Percentiles rank a stretch among this genome's conserved stretches.
phyloP scores from a whole-genome alignment of 2,329 filamentous ascomycete genomes.

The Colletotrichum costaricense region DNA sequence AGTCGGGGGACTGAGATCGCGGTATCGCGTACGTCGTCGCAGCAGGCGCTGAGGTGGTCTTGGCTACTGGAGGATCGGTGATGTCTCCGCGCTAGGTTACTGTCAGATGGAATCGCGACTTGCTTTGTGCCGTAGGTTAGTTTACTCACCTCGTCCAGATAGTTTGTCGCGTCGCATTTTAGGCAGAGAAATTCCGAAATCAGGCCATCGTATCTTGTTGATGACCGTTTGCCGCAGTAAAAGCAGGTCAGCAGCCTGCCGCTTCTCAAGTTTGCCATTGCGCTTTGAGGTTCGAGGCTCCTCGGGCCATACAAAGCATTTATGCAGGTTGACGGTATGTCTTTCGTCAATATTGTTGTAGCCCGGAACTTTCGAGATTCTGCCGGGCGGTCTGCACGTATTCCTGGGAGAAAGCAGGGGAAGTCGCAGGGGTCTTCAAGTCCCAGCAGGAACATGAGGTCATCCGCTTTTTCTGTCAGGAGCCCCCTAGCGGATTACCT shows the following conservation, averaged over 20 bases:
- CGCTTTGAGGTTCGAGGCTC: conserved; percentile 11
- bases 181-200: conserved; percentile 78
- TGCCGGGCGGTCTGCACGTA: conserved; percentile 47
- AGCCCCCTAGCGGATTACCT: conserved; percentile 10
- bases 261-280: conserved; percentile 57
- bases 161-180: conserved; percentile 87
- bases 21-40: conserved; percentile 60
- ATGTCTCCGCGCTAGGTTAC: conserved; percentile 81
- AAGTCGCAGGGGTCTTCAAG: conserved; percentile 17
- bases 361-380: conserved; percentile 43
- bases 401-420: conserved; percentile 13
- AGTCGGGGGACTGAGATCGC: conserved; percentile 50
- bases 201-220: conserved; percentile 66
- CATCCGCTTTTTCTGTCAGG: conserved; percentile 12
- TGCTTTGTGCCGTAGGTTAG: neutral
- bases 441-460: conserved; percentile 29
- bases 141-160: conserved; percentile 80
- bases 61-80: conserved; percentile 81
- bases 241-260: conserved; percentile 75
- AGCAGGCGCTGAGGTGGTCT: conserved; percentile 58
- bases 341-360: conserved; percentile 19
- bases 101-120: neutral
- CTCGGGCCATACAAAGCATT: conserved; percentile 30
- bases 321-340: conserved; percentile 34
- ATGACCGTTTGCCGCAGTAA: conserved; percentile 81